phyloP scores from a whole-genome alignment of 495 filamentous ascomycete species.

The Lichina pygmaea region DNA sequence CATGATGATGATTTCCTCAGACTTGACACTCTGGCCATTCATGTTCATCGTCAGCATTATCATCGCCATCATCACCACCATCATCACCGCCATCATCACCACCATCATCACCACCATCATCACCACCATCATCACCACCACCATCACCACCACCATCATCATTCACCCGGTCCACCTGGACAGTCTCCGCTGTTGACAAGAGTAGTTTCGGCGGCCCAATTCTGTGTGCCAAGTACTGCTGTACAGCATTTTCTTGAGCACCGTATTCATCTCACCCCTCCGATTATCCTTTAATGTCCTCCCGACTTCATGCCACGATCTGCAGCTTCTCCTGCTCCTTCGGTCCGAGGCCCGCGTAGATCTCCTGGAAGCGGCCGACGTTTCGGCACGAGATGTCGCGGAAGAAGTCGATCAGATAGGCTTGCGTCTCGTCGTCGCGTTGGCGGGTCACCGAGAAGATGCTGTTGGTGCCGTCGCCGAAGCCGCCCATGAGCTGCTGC shows the following conservation, averaged over 20 bases:
- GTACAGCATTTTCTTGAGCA: too few species aligned
- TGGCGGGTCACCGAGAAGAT: conserved; percentile 29
- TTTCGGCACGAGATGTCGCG: conserved; percentile 32
- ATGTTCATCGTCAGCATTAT: neutral
- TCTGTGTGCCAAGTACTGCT: too few species aligned
- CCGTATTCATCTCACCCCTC: too few species aligned
- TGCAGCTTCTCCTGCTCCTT: conserved; percentile 2
- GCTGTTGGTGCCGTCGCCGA: conserved; percentile 27
- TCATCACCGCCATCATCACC: neutral
- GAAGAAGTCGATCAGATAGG: conserved; percentile 64
- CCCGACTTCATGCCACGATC: neutral
- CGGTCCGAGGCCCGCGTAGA: neutral
- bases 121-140: neutral
- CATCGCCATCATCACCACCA: neutral
- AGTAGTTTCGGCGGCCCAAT: neutral
- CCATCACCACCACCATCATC: neutral
- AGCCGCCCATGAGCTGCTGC: conserved; percentile 1
- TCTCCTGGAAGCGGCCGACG: conserved; percentile 1
- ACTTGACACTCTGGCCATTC: too few species aligned
- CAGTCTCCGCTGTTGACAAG: neutral
- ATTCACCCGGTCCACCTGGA: neutral
- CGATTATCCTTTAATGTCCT: neutral
- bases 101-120: neutral
- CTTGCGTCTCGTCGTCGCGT: conserved; percentile 80
- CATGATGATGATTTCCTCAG: neutral